These are phyloP conservation scores for Penicillium arizonense DNA, from an alignment of 495 filamentous ascomycete species.

Conservation along the genomic window DNA sequence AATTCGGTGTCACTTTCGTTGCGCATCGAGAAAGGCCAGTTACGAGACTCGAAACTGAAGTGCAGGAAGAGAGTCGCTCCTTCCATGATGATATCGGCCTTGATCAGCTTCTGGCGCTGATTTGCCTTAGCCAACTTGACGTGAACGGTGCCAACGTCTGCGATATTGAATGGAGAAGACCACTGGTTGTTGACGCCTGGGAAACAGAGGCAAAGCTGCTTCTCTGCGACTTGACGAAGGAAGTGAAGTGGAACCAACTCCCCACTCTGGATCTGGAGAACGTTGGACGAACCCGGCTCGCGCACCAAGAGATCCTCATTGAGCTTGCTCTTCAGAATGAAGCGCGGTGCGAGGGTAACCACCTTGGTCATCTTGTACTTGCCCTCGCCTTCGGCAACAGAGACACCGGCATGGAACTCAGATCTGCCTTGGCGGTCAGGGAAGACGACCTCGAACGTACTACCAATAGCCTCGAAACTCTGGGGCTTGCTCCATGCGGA, in stretches of 20 bases:
- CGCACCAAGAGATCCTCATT: conserved; percentile 83
- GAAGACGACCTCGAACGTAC: conserved; percentile 79
- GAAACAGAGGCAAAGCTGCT: conserved; percentile 91
- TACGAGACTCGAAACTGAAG: conserved; percentile 81
- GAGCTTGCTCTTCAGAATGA: conserved; percentile 90
- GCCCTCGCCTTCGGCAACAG: conserved; percentile 84
- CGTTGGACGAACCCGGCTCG: conserved; percentile 82
- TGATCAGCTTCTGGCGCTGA: conserved; percentile 83
- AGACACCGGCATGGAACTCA: conserved; percentile 88
- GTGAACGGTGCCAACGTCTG: conserved; percentile 85
- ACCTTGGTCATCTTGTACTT: conserved; percentile 98
- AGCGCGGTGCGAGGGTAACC: conserved; percentile 88
- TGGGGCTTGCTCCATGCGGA: conserved; percentile 96
- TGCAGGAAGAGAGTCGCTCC: conserved; percentile 90
- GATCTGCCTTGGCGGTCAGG: conserved; percentile 66
- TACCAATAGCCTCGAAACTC: conserved; percentile 97
- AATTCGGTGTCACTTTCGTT: conserved; percentile 97
- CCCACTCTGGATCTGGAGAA: conserved; percentile 71
- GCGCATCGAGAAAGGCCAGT: conserved; percentile 98
- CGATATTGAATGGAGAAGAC: conserved; percentile 97
- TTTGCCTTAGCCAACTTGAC: conserved; percentile 89
- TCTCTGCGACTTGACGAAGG: conserved; percentile 71
- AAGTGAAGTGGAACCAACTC: conserved; percentile 83
- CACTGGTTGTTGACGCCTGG: conserved; percentile 95
- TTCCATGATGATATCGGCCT: conserved; percentile 88